Evolutionary conservation across 805 yeast genomes (phyloP).

Genomic region (Metschnikowia peoriensis): DNA sequence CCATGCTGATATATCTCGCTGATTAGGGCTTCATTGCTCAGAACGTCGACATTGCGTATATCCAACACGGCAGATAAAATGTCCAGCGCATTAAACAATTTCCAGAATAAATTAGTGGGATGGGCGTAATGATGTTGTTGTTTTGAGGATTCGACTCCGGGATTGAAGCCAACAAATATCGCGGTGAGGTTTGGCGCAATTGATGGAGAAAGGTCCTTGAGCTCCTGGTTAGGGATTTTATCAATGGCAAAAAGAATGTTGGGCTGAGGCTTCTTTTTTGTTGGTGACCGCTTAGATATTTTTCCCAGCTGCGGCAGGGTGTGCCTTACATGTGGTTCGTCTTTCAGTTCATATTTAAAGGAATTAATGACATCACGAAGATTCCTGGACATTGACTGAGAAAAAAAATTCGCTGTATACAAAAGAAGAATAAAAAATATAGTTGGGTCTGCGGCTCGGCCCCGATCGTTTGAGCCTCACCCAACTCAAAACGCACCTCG

Average conservation of each 20-base stretch:
- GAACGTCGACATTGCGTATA: slow-evolving; percentile 1
- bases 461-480: not conserved
- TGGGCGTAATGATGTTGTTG: slow-evolving; percentile 75
- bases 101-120: slow-evolving; percentile 67
- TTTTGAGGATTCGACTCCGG: slow-evolving; percentile 60
- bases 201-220: slow-evolving; percentile 35
- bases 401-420: not conserved
- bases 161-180: slow-evolving; percentile 71
- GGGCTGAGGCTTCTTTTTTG: not conserved
- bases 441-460: slow-evolving; percentile 3
- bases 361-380: slow-evolving; percentile 11
- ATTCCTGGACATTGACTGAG: slow-evolving; percentile 2
- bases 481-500: slow-evolving; percentile 9
- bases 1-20: slow-evolving; percentile 14
- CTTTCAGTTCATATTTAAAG: slow-evolving; percentile 9
- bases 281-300: not conserved
- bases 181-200: slow-evolving; percentile 27
- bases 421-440: no score
- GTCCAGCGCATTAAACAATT: slow-evolving; percentile 51
- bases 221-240: not conserved
- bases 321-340: not conserved
- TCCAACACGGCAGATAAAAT: slow-evolving; percentile 28
- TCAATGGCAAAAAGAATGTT: no score
- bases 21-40: slow-evolving; percentile 14
- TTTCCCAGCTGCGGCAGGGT: not conserved